phyloP scores from a whole-genome alignment of 805 yeast genomes.

The Peterozyma toletana region DNA sequence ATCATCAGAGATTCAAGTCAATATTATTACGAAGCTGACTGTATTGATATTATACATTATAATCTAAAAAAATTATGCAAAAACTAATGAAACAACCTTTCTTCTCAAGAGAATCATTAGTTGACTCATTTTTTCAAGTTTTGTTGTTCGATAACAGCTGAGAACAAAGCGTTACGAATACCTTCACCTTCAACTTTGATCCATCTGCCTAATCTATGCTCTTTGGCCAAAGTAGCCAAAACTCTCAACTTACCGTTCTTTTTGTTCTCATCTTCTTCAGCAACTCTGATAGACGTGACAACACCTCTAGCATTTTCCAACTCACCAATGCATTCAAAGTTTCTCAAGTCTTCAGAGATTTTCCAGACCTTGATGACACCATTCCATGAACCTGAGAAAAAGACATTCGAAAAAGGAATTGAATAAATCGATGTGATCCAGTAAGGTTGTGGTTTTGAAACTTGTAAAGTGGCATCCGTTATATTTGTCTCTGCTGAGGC shows the following conservation, averaged over 20 bases:
- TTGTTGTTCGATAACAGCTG: slow-evolving; percentile 34
- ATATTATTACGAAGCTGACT: background rate
- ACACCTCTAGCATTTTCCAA: slow-evolving; percentile 61
- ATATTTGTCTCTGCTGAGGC: slow-evolving; percentile 44
- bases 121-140: slow-evolving; percentile 5
- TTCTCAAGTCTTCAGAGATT: slow-evolving; percentile 55
- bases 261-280: slow-evolving; percentile 36
- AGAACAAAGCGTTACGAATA: slow-evolving; percentile 67
- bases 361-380: slow-evolving; percentile 79
- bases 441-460: slow-evolving; percentile 73
- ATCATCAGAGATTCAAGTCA: too few species aligned
- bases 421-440: slow-evolving; percentile 81
- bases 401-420: slow-evolving; percentile 77
- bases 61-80: background rate
- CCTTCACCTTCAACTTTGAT: slow-evolving; percentile 44
- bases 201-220: slow-evolving; percentile 90
- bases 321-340: slow-evolving; percentile 49
- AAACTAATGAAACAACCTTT: background rate
- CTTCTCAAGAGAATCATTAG: too few species aligned
- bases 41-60: background rate
- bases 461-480: slow-evolving; percentile 32
- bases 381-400: slow-evolving; percentile 84
- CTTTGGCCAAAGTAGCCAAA: slow-evolving; percentile 69
- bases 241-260: slow-evolving; percentile 46
- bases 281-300: slow-evolving; percentile 54